Evolutionary conservation across 2,329 filamentous ascomycete species (phyloP).

Genomic region (Epichloe bromicola): DNA sequence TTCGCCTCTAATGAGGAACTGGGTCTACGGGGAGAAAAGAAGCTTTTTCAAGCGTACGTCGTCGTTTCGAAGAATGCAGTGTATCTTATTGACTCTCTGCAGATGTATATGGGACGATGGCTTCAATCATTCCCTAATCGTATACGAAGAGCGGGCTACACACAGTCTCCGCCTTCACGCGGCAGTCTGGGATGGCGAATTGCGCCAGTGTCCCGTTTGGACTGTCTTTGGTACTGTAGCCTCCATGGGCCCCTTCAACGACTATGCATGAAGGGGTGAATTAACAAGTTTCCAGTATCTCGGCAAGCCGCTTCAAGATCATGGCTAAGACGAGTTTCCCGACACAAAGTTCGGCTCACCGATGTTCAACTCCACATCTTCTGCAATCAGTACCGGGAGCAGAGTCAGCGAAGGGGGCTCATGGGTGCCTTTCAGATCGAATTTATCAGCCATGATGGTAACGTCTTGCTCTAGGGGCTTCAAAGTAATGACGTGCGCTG

Average conservation of each 20-base stretch:
- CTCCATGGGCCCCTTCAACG: too few species aligned
- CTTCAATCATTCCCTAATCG: conserved; percentile 38
- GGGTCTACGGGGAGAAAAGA: conserved; percentile 32
- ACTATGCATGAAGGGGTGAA: neutral
- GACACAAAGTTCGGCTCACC: conserved; percentile 35
- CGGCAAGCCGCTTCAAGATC: conserved; percentile 32
- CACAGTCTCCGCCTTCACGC: conserved; percentile 41
- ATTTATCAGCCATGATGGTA: conserved; percentile 31
- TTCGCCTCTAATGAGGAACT: conserved; percentile 35
- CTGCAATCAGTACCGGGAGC: conserved; percentile 39
- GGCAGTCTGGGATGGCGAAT: conserved; percentile 39
- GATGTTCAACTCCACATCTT: conserved; percentile 48
- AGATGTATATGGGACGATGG: conserved; percentile 45
- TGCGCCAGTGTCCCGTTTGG: conserved; percentile 46
- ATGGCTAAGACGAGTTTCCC: conserved; percentile 35
- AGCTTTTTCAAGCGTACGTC: conserved; percentile 43
- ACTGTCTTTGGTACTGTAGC: conserved; percentile 43
- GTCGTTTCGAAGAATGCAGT: too few species aligned
- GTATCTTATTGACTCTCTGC: neutral
- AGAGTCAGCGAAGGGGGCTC: conserved; percentile 35
- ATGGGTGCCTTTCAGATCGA: conserved; percentile 37
- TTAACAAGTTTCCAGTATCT: conserved; percentile 29
- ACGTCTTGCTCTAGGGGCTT: conserved; percentile 2
- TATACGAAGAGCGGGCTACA: conserved; percentile 38
- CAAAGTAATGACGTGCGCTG: neutral